phyloP scores from a whole-genome alignment of 257 asterid genomes.

The Salvia miltiorrhiza region DNA sequence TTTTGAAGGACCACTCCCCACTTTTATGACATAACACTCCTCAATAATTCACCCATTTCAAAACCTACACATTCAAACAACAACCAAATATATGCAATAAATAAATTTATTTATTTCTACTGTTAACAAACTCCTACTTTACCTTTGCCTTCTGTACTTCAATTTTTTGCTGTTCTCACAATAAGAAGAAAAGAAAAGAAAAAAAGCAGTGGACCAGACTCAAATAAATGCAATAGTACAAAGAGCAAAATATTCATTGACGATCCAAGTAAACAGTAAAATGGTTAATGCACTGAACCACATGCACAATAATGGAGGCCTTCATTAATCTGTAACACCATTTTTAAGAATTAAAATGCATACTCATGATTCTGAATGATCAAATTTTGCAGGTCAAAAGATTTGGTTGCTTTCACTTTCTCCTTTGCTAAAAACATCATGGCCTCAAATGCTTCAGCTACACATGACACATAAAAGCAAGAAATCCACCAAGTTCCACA shows the following conservation, averaged over 20 bases:
- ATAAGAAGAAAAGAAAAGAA: background rate
- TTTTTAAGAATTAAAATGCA: background rate
- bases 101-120: background rate
- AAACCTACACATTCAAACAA: background rate
- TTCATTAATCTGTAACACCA: too few species aligned
- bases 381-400: too few species aligned
- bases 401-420: too few species aligned
- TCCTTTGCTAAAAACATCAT: too few species aligned
- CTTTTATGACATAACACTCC: background rate
- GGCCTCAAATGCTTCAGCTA: background rate
- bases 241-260: background rate
- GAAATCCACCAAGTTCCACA: slow-evolving; percentile 6
- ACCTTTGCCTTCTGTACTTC: background rate
- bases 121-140: background rate
- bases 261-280: background rate
- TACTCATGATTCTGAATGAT: too few species aligned
- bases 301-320: background rate
- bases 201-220: background rate
- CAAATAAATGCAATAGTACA: background rate
- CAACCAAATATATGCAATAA: background rate
- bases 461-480: slow-evolving; percentile 20
- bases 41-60: slow-evolving; percentile 18
- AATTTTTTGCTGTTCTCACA: background rate
- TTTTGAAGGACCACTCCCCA: slow-evolving; percentile 22
- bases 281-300: background rate